Base-by-base conservation (phyloP, 2,329 filamentous ascomycete species). In the Stagonosporopsis rhizophila region DNA sequence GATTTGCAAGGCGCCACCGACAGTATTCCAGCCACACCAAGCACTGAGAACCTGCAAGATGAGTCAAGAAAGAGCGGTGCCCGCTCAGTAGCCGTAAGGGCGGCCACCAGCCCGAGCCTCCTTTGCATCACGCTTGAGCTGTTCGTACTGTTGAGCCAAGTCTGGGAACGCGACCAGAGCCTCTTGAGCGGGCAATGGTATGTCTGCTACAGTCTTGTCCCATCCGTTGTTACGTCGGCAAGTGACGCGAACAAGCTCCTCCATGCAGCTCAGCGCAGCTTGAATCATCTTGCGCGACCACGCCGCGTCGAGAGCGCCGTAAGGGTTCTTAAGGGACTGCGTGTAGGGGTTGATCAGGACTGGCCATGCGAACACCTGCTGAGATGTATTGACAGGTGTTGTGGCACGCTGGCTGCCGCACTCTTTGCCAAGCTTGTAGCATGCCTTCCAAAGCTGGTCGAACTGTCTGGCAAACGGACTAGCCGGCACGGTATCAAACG, bases 291-390 rank as follows among this genome's bases (percentile, higher is more conserved):
- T 59, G 15, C 55, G 47, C 23, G 59, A 50, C 58, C 60, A 69
- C 2, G 44, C 49, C 5, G 47, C 35, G 38, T 71, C 67, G 14
- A 64, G 20, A n/a, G 53, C 46, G 37, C 68, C 68, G 12, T 64
- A 61, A 6, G 66, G 67, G 22, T 63, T 60, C 55, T 64, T 60
- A 2, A 65, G 52, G 11, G 62, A 59, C 50, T 71, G 68, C 1
- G 68, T 69, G 53, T 65, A 63, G 1, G 65, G 60, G 49, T 71
- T 70, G 59, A 71, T 65, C 3, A 71, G 57, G 4, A 65, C 46
- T 5, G 67, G 41, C 68, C 68, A 71, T 4, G 55, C 40, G 46
- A 60, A 68, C 44, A 68, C 67, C 15, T 55, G 45, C 27, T 52
- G 44, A 1, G 59, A 56, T 3, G 51, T 52, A 40, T 39, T 30